Evolutionary conservation across 495 filamentous ascomycete species (phyloP).

Genomic region (Talaromyces wortmannii): DNA sequence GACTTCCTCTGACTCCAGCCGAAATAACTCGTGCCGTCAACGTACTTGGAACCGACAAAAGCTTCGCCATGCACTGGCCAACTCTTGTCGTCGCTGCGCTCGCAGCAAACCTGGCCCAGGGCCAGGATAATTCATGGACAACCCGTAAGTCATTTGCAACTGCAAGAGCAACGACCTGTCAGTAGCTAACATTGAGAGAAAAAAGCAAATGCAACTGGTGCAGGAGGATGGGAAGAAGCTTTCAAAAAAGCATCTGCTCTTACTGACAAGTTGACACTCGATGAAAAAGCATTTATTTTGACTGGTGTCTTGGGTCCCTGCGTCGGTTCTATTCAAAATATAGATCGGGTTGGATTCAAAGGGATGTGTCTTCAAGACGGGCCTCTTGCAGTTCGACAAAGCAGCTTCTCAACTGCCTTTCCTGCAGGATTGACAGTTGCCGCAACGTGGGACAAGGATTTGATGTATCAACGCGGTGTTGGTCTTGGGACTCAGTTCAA

Average conservation of each 20-base stretch:
- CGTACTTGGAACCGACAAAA: too few species aligned
- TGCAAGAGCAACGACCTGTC: too few species aligned
- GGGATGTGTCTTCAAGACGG: conserved; percentile 54
- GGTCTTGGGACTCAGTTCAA: conserved; percentile 40
- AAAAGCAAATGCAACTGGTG: conserved; percentile 20
- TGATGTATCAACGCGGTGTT: conserved; percentile 42
- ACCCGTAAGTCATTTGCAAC: too few species aligned
- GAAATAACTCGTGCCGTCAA: too few species aligned
- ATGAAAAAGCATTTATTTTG: conserved; percentile 83
- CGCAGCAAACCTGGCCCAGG: too few species aligned
- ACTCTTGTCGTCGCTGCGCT: too few species aligned
- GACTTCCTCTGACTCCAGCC: too few species aligned
- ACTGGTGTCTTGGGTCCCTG: conserved; percentile 57
- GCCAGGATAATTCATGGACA: too few species aligned
- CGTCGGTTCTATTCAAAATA: conserved; percentile 59
- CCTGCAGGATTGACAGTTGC: conserved; percentile 57
- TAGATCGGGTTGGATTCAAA: conserved; percentile 56
- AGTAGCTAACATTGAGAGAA: too few species aligned
- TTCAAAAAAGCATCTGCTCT: conserved; percentile 68
- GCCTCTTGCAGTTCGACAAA: conserved; percentile 48
- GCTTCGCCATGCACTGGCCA: too few species aligned
- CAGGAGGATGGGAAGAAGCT: conserved; percentile 62
- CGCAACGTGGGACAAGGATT: conserved; percentile 49
- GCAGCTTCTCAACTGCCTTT: conserved; percentile 53
- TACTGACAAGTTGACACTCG: conserved; percentile 67